Evolutionary conservation across 75 land plant genomes (phyloP).

Genomic region (Cunninghamia lanceolata): DNA sequence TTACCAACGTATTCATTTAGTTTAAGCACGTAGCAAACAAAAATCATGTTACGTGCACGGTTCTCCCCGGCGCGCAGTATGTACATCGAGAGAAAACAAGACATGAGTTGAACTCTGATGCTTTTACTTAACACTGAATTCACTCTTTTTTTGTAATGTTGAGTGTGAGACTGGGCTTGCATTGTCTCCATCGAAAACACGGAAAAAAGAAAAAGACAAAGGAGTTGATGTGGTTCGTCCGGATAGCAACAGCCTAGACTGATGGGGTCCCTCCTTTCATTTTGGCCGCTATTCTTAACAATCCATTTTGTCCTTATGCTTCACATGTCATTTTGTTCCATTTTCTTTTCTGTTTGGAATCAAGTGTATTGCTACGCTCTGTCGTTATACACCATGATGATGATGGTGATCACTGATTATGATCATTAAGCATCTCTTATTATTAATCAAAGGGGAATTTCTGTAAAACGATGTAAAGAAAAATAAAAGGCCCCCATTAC

Average conservation of each 20-base stretch:
- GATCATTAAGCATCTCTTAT: neutral
- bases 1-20: neutral
- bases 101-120: neutral
- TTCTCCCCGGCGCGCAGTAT: neutral
- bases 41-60: neutral
- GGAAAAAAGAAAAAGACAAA: neutral
- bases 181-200: neutral
- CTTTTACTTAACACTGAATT: neutral
- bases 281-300: neutral
- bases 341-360: neutral
- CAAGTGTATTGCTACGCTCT: neutral
- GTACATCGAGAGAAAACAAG: neutral
- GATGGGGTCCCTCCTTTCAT: neutral
- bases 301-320: neutral
- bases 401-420: neutral
- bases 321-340: neutral
- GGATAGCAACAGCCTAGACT: neutral
- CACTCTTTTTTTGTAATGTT: too few relatives aligned
- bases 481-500: too few relatives aligned
- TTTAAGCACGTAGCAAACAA: neutral
- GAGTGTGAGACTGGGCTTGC: too few relatives aligned
- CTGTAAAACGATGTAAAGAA: too few relatives aligned
- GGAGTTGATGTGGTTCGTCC: neutral
- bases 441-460: too few relatives aligned
- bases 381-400: too few relatives aligned